phyloP scores from a whole-genome alignment of 805 yeast genomes.

The Candida ipomoeae region DNA sequence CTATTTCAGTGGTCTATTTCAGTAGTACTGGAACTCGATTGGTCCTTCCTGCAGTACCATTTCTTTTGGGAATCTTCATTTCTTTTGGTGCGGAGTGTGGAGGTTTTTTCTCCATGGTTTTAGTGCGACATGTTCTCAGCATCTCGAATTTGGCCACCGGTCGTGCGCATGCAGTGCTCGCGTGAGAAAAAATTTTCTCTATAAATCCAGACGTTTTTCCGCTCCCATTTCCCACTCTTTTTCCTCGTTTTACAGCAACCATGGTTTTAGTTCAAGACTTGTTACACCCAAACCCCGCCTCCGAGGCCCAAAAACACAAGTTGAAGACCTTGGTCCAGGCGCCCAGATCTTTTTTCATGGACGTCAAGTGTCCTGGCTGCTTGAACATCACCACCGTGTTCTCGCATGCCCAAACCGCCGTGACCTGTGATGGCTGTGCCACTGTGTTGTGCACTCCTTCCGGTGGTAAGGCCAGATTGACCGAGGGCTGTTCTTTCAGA shows the following conservation, averaged over 20 bases:
- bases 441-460: slow-evolving; percentile 98
- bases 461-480: slow-evolving; percentile 99
- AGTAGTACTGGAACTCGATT: no score
- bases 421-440: slow-evolving; percentile 97
- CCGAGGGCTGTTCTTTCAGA: slow-evolving; percentile 99
- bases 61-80: no score
- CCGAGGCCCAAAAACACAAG: slow-evolving; percentile 97
- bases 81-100: no score
- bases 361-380: slow-evolving; percentile 99
- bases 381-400: slow-evolving; percentile 97
- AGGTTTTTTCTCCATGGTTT: no score
- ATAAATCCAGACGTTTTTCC: background rate
- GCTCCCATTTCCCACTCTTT: background rate
- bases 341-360: slow-evolving; percentile 99
- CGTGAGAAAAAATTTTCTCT: slow-evolving; percentile 10
- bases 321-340: slow-evolving; percentile 94
- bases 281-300: slow-evolving; percentile 93
- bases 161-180: slow-evolving; percentile 10
- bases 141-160: slow-evolving; percentile 1
- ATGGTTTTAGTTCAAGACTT: slow-evolving; percentile 98
- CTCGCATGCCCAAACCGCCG: slow-evolving; percentile 99
- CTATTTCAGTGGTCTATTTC: no score
- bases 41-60: no score
- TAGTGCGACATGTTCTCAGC: no score
- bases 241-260: slow-evolving; percentile 4